Conservation (phyloP, 495 filamentous ascomycete genomes). For the Articulospora tetracladia region DNA sequence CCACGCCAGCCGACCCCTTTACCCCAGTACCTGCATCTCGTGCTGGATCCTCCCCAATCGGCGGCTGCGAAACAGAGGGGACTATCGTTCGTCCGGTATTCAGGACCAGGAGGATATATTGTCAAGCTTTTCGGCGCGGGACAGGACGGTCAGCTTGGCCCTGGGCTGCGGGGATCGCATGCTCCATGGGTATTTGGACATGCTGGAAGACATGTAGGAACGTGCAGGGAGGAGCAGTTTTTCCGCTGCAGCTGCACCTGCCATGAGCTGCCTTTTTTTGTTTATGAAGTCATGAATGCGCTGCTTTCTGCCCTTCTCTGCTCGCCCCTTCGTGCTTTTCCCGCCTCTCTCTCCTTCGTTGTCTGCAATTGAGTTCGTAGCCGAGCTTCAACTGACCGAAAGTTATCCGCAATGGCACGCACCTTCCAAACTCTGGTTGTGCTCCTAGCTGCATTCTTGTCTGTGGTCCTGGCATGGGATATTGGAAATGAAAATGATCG, state of each 20-base stretch:
- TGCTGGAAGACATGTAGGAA: not conserved
- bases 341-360: not conserved
- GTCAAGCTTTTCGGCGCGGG: not conserved
- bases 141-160: too few species aligned
- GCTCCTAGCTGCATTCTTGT: slow-evolving; percentile 4
- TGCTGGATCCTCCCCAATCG: not conserved
- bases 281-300: not conserved
- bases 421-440: not conserved
- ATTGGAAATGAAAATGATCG: slow-evolving; percentile 19
- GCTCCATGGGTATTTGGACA: not conserved
- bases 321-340: not conserved
- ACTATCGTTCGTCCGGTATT: not conserved
- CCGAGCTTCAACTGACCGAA: not conserved
- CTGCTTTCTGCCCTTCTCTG: not conserved
- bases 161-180: not conserved
- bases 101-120: not conserved
- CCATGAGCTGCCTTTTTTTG: not conserved
- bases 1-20: too few species aligned
- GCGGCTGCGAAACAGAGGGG: not conserved
- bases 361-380: not conserved
- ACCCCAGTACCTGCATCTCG: not conserved
- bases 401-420: not conserved
- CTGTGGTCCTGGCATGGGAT: slow-evolving; percentile 15
- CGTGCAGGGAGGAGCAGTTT: not conserved
- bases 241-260: not conserved